Evolutionary conservation across 805 yeast genomes (phyloP), one percentile per base, ranked within the genome.

Genomic region (Saccharomyces eubayanus): DNA sequence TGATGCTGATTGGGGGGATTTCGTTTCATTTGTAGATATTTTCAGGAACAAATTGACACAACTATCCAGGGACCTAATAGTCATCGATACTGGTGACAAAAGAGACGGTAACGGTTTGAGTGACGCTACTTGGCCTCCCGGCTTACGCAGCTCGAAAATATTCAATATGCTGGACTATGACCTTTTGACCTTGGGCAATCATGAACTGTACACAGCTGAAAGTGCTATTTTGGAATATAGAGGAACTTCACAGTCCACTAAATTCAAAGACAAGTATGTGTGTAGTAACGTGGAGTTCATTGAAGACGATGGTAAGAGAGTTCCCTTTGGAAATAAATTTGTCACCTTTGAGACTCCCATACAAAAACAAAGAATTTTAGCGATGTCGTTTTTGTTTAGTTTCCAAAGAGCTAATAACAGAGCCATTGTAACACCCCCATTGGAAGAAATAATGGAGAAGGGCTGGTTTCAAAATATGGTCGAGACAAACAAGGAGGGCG

Each of bases 61-160:
- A 16, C 50, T 57, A 3, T 77, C 75, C 1, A 81, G 76, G 20
- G 98, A 92, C 63, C 66, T 91, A 20, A 61, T 92, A 3, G 62
- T 90, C 4, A 77, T 92, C 2, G 98, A 92, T 64, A 83, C 95
- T 0, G 98, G 98, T 4, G 98, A 92, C 69, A 83, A 89, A 57
- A 96, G 89, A 62, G 98, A 92, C 68, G 98, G 98, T 0, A 91
- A 89, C 65, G 98, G 98, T 0, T 71, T 90, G 11, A 78, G 89
- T 43, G 97, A 92, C 70, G 82, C 86, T 12, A 85, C 96, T 0
- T 52, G 31, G 2, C 88, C 92, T 1, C 86, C 85, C 64, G 98
- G 97, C 0, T 62, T 70, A 5, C 67, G 74, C 14, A 80, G 94
- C 0, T 78, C 83, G 28, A 75, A 76, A 1, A 76, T 91, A 0